These are phyloP conservation scores for Suillus variegatus DNA, from an alignment of 768 basidiomycete genomes.

Conservation along the genomic window DNA sequence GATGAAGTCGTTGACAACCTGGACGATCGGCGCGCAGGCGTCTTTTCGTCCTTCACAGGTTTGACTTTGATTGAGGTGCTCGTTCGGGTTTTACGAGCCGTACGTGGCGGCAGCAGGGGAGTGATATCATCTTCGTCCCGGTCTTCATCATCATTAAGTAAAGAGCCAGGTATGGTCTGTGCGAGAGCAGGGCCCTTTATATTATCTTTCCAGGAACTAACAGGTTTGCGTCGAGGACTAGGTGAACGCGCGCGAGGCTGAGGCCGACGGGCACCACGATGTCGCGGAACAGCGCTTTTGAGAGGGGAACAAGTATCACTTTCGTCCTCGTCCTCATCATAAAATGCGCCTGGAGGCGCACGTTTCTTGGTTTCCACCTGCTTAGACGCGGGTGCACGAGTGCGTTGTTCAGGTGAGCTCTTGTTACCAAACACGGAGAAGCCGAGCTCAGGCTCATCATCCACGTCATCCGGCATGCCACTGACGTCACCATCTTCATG, in stretches of 20 bases:
- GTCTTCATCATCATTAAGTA: constrained; percentile 41
- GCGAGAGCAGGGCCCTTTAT: constrained; percentile 16
- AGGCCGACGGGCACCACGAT: constrained; percentile 2
- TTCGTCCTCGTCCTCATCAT: constrained; percentile 41
- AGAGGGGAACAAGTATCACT: constrained; percentile 12
- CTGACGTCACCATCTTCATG: constrained; percentile 9
- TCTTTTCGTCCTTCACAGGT: constrained; percentile 21
- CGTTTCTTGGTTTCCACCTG: constrained; percentile 27
- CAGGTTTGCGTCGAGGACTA: constrained; percentile 6
- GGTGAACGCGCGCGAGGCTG: not conserved
- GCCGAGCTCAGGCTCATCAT: constrained; percentile 20
- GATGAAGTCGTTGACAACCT: constrained; percentile 37
- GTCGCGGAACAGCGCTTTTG: constrained; percentile 13
- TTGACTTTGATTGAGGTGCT: constrained; percentile 17
- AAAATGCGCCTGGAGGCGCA: constrained; percentile 49
- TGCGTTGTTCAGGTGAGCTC: constrained; percentile 18
- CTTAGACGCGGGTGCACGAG: constrained; percentile 13
- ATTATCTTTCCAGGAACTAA: constrained; percentile 8
- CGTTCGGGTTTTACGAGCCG: constrained; percentile 14
- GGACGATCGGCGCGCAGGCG: constrained; percentile 40
- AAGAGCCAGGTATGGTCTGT: constrained; percentile 44
- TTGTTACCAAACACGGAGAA: constrained; percentile 30
- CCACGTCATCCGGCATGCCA: constrained; percentile 5
- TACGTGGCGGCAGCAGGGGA: constrained; percentile 29
- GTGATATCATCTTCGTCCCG: constrained; percentile 32